These are phyloP conservation scores for Saccharomycopsis phalli DNA, from an alignment of 1,139 yeast genomes.

Conservation along the genomic window DNA sequence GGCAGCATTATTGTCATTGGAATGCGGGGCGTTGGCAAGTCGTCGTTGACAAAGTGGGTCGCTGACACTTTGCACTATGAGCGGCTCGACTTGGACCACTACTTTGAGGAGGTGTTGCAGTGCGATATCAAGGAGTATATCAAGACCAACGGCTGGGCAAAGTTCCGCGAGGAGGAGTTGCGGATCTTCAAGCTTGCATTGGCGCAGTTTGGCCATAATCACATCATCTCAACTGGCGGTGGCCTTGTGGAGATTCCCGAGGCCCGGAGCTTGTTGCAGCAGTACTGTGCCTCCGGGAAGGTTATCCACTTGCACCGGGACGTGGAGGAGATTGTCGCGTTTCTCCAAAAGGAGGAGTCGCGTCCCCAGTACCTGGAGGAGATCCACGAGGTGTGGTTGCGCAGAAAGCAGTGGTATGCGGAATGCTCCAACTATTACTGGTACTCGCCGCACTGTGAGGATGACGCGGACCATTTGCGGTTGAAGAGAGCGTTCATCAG, in stretches of 20 bases:
- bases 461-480: constrained; percentile 44
- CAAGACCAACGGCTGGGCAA: constrained; percentile 73
- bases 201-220: constrained; percentile 40
- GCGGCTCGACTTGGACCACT: constrained; percentile 68
- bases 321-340: constrained; percentile 67
- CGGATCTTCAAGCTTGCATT: constrained; percentile 47
- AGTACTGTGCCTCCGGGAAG: constrained; percentile 47
- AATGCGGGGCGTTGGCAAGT: constrained; percentile 97
- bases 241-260: constrained; percentile 77
- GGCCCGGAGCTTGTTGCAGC: constrained; percentile 56
- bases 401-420: constrained; percentile 72
- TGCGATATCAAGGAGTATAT: constrained; percentile 60
- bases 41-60: constrained; percentile 77
- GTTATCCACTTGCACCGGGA: constrained; percentile 90
- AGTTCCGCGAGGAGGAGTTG: constrained; percentile 66
- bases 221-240: constrained; percentile 90
- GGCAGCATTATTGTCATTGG: constrained; percentile 79
- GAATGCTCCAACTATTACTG: constrained; percentile 75
- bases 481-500: constrained; percentile 52
- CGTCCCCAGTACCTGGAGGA: constrained; percentile 85
- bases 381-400: constrained; percentile 71
- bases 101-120: constrained; percentile 49
- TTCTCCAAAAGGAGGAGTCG: constrained; percentile 65
- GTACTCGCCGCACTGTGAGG: constrained; percentile 65
- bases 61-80: constrained; percentile 64